Base-by-base conservation (phyloP, 192 early-diverging fungal species). In the Diversispora eburnea region DNA sequence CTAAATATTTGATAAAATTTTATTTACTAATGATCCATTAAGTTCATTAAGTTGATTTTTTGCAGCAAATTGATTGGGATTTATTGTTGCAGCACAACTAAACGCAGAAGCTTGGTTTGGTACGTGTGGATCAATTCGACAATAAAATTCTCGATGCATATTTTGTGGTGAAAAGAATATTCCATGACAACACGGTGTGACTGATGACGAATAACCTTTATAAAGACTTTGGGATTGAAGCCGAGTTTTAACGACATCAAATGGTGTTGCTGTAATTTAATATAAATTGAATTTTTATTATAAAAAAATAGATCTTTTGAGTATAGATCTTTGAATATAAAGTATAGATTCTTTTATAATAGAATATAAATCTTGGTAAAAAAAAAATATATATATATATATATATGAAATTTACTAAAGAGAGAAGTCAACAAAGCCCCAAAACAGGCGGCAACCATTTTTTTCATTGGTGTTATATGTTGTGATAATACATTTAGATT, bases 181-280 rank as follows among this genome's bases (percentile, higher is more conserved):
- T 10, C 65, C 15, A 17, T 71, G 33, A 75, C 70, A 72, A 78
- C 71, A 13, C 56, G 47, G 41, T 8, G 75, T 39, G 2, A 65
- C 25, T 8, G 62, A 17, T 54, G 70, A 9, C 8, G 73, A 57
- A 58, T 81, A 79, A 12, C 81, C 76, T 43, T 81, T 83, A 65
- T 77, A 85, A 22, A 78, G 72, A 60, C 74, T 80, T 76, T 82
- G 86, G 19, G 88, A 84, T 77, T 95, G 94, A 75, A 93, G 86
- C 12, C 94, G 80, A 13, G 89, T 94, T 76, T 95, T 95, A n/a
- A 95, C 86, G 2, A 95, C 89, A 81, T 95, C 94, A 48, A 95
- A 87, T 3, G 94, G 94, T 13, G 91, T 95, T 8, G 90, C 92
- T 92, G 70, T 47, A 25, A 67, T 17, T 46, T 25, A 6, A 22